Percentiles rank a stretch among this genome's conserved stretches.
phyloP scores from a whole-genome alignment of 2,329 filamentous ascomycete genomes.

The Clonostachys solani region DNA sequence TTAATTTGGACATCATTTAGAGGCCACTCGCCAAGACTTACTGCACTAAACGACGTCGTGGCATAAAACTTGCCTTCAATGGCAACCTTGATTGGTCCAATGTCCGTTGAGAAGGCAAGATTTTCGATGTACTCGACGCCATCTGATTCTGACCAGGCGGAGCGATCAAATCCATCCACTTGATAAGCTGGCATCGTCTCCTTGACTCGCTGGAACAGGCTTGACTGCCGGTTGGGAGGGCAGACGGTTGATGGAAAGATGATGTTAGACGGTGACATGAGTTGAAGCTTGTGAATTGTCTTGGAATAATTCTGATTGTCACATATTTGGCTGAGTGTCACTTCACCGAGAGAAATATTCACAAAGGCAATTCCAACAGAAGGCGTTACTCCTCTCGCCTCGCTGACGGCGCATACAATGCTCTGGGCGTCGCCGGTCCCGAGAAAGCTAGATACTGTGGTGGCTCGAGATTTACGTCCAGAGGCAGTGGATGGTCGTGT shows the following conservation, averaged over 20 bases:
- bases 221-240: constrained; percentile 63
- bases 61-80: constrained; percentile 83
- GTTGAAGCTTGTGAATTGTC: constrained; percentile 80
- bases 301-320: constrained; percentile 90
- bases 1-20: not conserved
- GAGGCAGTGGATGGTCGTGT: constrained; percentile 32
- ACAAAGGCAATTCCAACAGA: constrained; percentile 83
- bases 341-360: constrained; percentile 81
- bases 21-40: constrained; percentile 32
- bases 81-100: constrained; percentile 76
- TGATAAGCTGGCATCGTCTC: constrained; percentile 37
- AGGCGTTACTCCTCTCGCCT: constrained; percentile 82
- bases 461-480: constrained; percentile 37
- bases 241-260: constrained; percentile 71
- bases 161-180: constrained; percentile 59
- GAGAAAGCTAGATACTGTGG: constrained; percentile 27
- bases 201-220: constrained; percentile 68
- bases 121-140: constrained; percentile 76
- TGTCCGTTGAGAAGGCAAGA: constrained; percentile 75
- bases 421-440: constrained; percentile 55
- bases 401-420: constrained; percentile 83
- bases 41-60: constrained; percentile 79
- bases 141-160: constrained; percentile 76
- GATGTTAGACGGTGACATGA: constrained; percentile 76
- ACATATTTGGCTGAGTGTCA: constrained; percentile 82